phyloP scores from a whole-genome alignment of 2,329 filamentous ascomycete genomes.

The Coniella vitis region DNA sequence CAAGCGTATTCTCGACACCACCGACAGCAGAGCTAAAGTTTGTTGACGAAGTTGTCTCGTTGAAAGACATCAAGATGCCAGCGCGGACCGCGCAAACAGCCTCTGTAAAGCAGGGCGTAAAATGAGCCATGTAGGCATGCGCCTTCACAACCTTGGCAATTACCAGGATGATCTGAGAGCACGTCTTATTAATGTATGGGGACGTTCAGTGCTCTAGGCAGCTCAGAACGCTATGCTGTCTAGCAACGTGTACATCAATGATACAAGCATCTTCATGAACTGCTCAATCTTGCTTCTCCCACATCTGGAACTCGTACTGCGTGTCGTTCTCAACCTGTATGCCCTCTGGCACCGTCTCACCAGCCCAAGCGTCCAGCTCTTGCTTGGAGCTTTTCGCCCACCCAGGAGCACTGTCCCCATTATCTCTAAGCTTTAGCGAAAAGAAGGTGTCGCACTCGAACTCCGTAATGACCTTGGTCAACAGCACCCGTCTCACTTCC shows the following conservation, averaged over 20 bases:
- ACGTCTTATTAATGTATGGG: no score
- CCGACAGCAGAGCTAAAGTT: conserved; percentile 29
- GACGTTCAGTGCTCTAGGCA: no score
- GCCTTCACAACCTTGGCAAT: no score
- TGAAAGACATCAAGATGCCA: conserved; percentile 27
- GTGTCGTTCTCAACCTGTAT: conserved; percentile 57
- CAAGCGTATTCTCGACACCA: conserved; percentile 37
- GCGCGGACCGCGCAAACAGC: not conserved
- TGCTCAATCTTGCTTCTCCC: conserved; percentile 45
- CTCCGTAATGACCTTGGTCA: conserved; percentile 62
- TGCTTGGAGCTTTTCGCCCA: conserved; percentile 50
- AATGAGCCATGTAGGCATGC: no score
- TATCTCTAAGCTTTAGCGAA: conserved; percentile 44
- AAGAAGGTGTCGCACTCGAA: conserved; percentile 76
- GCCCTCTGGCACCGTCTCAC: conserved; percentile 53
- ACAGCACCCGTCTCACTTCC: conserved; percentile 55
- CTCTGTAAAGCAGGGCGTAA: no score
- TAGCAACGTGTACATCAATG: no score
- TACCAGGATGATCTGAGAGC: no score
- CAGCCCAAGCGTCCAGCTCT: conserved; percentile 57
- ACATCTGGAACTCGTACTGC: conserved; percentile 67
- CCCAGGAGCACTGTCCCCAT: conserved; percentile 24
- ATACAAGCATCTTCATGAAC: no score
- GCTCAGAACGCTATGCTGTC: no score
- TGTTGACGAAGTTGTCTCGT: conserved; percentile 34